Evolutionary conservation across 257 asterid genomes (phyloP).

Genomic region (Petrea volubilis): DNA sequence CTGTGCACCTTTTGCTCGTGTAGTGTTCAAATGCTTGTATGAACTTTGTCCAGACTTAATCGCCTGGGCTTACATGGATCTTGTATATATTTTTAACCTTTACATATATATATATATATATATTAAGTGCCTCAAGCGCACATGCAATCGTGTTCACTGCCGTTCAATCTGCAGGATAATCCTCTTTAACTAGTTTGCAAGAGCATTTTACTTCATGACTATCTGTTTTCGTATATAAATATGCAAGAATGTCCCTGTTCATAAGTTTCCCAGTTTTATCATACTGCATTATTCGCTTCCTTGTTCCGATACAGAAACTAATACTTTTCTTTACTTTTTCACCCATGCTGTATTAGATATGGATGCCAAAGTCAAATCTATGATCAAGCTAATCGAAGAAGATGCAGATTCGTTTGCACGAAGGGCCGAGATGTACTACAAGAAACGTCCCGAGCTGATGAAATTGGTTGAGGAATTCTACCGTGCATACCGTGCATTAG

Average conservation of each 20-base stretch:
- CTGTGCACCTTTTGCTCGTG: background rate
- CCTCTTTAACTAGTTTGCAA: background rate
- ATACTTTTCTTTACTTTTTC: background rate
- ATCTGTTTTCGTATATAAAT: too few species aligned
- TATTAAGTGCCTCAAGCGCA: background rate
- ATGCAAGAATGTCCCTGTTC: background rate
- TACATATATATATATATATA: too few species aligned
- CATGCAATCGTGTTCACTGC: background rate
- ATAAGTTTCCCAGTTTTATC: background rate
- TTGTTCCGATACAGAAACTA: background rate
- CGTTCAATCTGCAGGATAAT: background rate
- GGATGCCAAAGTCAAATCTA: conserved; percentile 80
- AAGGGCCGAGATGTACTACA: conserved; percentile 94
- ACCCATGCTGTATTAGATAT: conserved; percentile 55
- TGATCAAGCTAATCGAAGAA: conserved; percentile 96
- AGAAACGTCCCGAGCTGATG: conserved; percentile 92
- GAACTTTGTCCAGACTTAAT: background rate
- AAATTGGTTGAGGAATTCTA: conserved; percentile 88
- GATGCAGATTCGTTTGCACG: conserved; percentile 97
- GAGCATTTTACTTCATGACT: background rate
- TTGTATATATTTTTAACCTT: background rate
- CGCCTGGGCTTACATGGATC: background rate
- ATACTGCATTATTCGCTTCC: background rate
- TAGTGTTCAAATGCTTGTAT: background rate
- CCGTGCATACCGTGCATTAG: conserved; percentile 90